A percentile compares a stretch with the other conserved stretches of the same genome.
phyloP scores from a whole-genome alignment of 176 grass and related monocot species.

The Chloris gayana region DNA sequence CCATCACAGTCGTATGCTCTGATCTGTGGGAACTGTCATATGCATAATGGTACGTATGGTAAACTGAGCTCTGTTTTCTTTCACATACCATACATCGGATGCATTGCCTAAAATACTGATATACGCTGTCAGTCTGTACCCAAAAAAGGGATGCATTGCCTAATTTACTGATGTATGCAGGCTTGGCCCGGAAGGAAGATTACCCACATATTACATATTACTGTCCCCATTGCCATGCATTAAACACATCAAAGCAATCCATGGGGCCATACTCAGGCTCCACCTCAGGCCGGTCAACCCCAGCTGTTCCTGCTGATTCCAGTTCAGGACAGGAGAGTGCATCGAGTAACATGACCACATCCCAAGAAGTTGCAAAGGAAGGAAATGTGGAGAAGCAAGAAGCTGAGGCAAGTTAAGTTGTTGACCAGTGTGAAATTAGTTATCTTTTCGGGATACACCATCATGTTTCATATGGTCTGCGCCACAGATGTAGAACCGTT shows the following conservation, averaged over 20 bases:
- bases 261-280: constrained; percentile 44
- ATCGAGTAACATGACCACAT: constrained; percentile 46
- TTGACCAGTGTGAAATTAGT: constrained; percentile 44
- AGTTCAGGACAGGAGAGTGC: constrained; percentile 48
- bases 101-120: no score
- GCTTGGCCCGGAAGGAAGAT: constrained; percentile 92
- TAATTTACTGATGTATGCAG: constrained; percentile 45
- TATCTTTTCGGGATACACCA: constrained; percentile 27
- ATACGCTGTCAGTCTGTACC: background rate
- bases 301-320: constrained; percentile 51
- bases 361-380: constrained; percentile 47
- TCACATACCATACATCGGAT: background rate
- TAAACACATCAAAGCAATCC: constrained; percentile 73
- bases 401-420: constrained; percentile 31
- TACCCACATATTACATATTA: constrained; percentile 86
- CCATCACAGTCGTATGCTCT: constrained; percentile 92
- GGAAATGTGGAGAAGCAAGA: constrained; percentile 40
- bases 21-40: constrained; percentile 93
- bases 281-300: constrained; percentile 45
- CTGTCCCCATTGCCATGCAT: constrained; percentile 80
- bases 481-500: constrained; percentile 46
- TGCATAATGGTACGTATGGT: constrained; percentile 85
- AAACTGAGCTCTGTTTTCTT: constrained; percentile 15
- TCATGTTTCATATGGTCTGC: constrained; percentile 42
- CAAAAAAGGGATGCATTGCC: background rate